Evolutionary conservation across 169 alveolate genomes (phyloP), one percentile per base, ranked within the genome.

Genomic region (Plasmodium blacklocki): DNA sequence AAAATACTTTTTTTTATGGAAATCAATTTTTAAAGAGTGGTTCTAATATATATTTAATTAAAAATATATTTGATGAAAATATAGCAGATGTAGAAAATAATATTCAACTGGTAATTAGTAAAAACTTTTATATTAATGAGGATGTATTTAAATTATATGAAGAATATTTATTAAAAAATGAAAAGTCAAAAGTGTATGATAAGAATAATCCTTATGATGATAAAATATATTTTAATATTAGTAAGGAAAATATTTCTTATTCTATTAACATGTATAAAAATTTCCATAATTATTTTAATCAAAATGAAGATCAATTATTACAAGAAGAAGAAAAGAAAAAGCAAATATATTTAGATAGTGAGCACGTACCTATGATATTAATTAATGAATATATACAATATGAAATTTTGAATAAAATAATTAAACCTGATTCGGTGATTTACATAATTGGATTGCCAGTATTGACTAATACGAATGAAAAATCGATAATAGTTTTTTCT

Each of bases 381-480:
- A 7, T 80, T 66, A 80, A 80, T 60, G 90, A 80, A 54, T 80
- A 80, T 49, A 29, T 80, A 26, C 54, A 80, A 18, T 58, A 67
- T 26, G 90, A 80, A 15, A 67, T 39, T 54, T 12, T 70, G 19
- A 68, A 39, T 19, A 80, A 80, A 49, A 47, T 80, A 23, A 80
- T 80, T 52, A 80, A 80, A 68, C 67, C 90, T 26, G 90, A 80
- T 58, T 56, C 90, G 3, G 29, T 66, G 29, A 8, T 80, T 49
- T 80, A 80, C 56, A 68, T 80, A 52, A 56, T 80, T 26, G 90
- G 90, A 56, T 15, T 80, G 2, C 90, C 90, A 23, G 83, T 58
- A 23, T 56, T 66, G 43, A 80, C 90, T n/a, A 68, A 80, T 62
- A 80, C 90, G 26, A 66, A 68, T 66, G 90, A 80, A 62, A 80